Evolutionary conservation across 176 grass and related monocot genomes (phyloP).

Genomic region (Panicum miliaceum): DNA sequence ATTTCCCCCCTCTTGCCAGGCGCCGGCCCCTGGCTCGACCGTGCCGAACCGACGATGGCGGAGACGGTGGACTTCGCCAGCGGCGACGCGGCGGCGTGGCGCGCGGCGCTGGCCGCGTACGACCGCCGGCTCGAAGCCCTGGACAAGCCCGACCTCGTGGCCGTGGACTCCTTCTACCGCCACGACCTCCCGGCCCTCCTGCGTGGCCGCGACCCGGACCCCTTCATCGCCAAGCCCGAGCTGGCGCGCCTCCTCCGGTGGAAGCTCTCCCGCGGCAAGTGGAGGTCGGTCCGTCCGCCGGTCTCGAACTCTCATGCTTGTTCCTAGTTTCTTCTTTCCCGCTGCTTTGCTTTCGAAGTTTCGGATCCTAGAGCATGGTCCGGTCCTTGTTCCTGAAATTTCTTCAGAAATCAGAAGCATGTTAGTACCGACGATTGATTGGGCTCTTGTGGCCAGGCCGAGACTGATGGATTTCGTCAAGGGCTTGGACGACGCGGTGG

Average conservation of each 20-base stretch:
- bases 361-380: not conserved
- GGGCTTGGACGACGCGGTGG: slow-evolving; percentile 59
- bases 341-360: not conserved
- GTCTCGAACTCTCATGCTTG: not conserved
- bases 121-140: slow-evolving; percentile 53
- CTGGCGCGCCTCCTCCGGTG: slow-evolving; percentile 83
- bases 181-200: slow-evolving; percentile 70
- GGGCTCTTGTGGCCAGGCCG: slow-evolving; percentile 51
- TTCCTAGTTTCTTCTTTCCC: not conserved
- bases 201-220: slow-evolving; percentile 55
- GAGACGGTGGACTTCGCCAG: slow-evolving; percentile 69
- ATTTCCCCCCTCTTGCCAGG: not conserved
- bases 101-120: slow-evolving; percentile 63
- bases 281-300: slow-evolving; percentile 52
- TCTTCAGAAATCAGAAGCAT: not conserved
- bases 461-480: slow-evolving; percentile 82
- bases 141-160: slow-evolving; percentile 67
- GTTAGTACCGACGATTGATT: not conserved
- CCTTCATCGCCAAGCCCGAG: slow-evolving; percentile 76
- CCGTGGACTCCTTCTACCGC: slow-evolving; percentile 78
- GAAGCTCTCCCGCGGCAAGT: slow-evolving; percentile 95
- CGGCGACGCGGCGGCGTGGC: slow-evolving; percentile 60
- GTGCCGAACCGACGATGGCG: slow-evolving; percentile 19
- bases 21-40: not conserved
- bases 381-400: not conserved